Evolutionary conservation across 2,329 filamentous ascomycete species (phyloP).

Genomic region (Aspergillus brunneoviolaceus): DNA sequence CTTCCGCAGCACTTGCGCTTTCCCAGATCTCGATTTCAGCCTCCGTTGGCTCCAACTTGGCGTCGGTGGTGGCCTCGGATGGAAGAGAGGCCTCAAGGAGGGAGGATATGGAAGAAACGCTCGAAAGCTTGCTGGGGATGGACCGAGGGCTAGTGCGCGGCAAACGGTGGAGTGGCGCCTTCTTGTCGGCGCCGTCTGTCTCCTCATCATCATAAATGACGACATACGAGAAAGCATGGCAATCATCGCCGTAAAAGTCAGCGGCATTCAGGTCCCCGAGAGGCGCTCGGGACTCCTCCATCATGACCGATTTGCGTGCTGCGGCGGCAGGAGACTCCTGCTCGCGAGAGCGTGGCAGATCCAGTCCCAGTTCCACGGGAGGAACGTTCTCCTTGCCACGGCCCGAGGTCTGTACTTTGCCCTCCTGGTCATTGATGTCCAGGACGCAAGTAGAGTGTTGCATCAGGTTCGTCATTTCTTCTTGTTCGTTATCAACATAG

Average conservation of each 20-base stretch:
- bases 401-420: constrained; percentile 51
- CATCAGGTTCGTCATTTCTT: constrained; percentile 88
- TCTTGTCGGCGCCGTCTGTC: constrained; percentile 16
- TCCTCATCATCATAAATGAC: constrained; percentile 62
- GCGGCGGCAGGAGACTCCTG: constrained; percentile 23
- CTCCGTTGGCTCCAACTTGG: constrained; percentile 53
- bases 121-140: constrained; percentile 22
- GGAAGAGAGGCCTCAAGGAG: constrained; percentile 23
- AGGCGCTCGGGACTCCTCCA: constrained; percentile 64
- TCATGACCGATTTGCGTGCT: constrained; percentile 53
- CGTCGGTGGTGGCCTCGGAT: constrained; percentile 40
- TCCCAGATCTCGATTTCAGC: constrained; percentile 67
- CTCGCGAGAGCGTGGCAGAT: constrained; percentile 50
- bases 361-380: constrained; percentile 61
- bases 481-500: constrained; percentile 85
- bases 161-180: constrained; percentile 10
- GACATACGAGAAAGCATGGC: constrained; percentile 61
- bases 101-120: constrained; percentile 29
- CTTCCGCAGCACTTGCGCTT: constrained; percentile 64
- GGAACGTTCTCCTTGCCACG: constrained; percentile 93
- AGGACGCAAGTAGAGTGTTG: constrained; percentile 84
- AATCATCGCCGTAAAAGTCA: constrained; percentile 67
- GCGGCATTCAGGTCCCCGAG: constrained; percentile 66
- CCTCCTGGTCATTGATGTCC: constrained; percentile 86
- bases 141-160: constrained; percentile 10